Evolutionary conservation across 495 filamentous ascomycete species (phyloP).

Genomic region (Aspergillus wentii): DNA sequence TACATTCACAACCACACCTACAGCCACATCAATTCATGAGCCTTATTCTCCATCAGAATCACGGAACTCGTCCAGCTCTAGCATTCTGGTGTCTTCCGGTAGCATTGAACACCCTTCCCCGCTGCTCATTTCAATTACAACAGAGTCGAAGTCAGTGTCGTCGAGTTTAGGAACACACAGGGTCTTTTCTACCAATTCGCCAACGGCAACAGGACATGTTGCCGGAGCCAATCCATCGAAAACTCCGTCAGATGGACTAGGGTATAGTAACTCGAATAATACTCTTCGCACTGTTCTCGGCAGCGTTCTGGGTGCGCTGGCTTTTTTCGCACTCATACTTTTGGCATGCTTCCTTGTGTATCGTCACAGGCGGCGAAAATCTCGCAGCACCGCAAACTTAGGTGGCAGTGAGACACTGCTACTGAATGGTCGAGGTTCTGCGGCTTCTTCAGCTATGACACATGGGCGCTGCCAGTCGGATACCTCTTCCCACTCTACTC

Average conservation of each 20-base stretch:
- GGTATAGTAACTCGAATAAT: background rate
- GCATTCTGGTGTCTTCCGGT: background rate
- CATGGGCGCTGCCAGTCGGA: background rate
- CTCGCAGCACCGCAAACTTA: background rate
- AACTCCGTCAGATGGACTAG: slow-evolving; percentile 1
- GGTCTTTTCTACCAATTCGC: background rate
- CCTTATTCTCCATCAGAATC: too few species aligned
- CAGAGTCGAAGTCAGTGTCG: background rate
- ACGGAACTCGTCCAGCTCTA: background rate
- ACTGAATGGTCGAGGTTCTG: slow-evolving; percentile 5
- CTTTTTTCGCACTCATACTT: slow-evolving; percentile 16
- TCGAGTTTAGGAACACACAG: background rate
- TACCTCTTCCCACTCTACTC: background rate
- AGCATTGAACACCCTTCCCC: too few species aligned
- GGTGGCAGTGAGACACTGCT: slow-evolving; percentile 15
- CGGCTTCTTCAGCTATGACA: background rate
- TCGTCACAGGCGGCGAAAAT: slow-evolving; percentile 15
- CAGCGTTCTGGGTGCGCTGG: slow-evolving; percentile 21
- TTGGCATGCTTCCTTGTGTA: slow-evolving; percentile 16
- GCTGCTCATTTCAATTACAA: too few species aligned
- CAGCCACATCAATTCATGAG: background rate
- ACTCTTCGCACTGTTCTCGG: slow-evolving; percentile 21
- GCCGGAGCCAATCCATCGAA: background rate
- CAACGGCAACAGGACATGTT: background rate
- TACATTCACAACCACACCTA: background rate